These are phyloP conservation scores for Xylona heveae DNA, from an alignment of 495 filamentous ascomycete genomes.

Conservation along the genomic window DNA sequence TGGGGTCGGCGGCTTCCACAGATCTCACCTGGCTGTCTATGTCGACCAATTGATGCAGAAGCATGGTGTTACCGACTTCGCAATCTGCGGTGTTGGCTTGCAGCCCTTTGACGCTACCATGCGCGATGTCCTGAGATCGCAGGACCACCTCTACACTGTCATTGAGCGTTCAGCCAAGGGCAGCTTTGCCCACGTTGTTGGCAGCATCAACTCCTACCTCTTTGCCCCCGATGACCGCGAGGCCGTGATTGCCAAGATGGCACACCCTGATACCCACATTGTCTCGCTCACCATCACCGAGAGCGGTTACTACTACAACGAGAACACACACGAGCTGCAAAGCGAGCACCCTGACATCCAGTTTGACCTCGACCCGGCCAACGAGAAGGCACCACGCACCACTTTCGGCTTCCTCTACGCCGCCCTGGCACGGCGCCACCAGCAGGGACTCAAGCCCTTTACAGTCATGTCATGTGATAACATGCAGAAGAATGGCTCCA, in stretches of 20 bases:
- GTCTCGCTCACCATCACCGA: constrained; percentile 30
- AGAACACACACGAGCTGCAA: constrained; percentile 27
- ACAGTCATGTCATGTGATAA: constrained; percentile 29
- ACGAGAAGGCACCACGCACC: constrained; percentile 19
- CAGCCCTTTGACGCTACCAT: constrained; percentile 23
- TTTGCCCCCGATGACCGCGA: constrained; percentile 25
- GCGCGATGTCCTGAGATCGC: constrained; percentile 21
- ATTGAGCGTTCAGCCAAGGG: constrained; percentile 25
- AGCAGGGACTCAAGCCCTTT: constrained; percentile 23
- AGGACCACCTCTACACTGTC: constrained; percentile 26
- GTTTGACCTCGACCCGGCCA: constrained; percentile 20
- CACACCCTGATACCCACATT: constrained; percentile 26
- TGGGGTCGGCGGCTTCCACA: constrained; percentile 27
- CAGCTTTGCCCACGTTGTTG: constrained; percentile 22
- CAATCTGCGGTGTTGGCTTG: constrained; percentile 25
- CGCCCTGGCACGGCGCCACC: constrained; percentile 19
- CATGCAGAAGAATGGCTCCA: constrained; percentile 29
- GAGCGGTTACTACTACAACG: constrained; percentile 30
- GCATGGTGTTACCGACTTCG: constrained; percentile 20
- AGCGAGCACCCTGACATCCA: constrained; percentile 24
- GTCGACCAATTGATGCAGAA: constrained; percentile 25
- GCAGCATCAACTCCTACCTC: constrained; percentile 27
- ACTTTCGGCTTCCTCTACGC: constrained; percentile 28
- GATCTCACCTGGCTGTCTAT: constrained; percentile 26
- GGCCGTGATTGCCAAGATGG: constrained; percentile 26